Percentiles rank a stretch among this genome's conserved stretches.
Evolutionary conservation across 768 basidiomycete genomes (phyloP).

Genomic region (Suillus hirtellus): DNA sequence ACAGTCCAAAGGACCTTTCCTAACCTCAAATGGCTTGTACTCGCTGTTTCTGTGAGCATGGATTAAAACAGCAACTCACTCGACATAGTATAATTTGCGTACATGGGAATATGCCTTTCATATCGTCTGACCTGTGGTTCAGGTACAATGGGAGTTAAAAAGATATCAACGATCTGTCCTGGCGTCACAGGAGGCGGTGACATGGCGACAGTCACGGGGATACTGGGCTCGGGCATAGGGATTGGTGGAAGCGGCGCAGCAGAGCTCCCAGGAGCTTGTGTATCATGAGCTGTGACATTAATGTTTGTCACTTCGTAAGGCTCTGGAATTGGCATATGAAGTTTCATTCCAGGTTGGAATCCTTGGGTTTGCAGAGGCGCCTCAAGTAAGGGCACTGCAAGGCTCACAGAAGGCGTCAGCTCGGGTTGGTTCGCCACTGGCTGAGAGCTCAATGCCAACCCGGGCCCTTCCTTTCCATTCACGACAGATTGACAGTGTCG

Average conservation of each 20-base stretch:
- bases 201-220: too few species aligned
- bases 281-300: not conserved
- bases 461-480: not conserved
- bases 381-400: not conserved
- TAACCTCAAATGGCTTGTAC: not conserved
- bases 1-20: not conserved
- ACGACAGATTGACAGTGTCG: not conserved
- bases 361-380: constrained; percentile 18
- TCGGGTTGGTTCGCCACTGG: not conserved
- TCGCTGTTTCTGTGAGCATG: not conserved
- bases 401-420: not conserved
- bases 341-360: not conserved
- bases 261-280: not conserved
- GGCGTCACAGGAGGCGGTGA: too few species aligned
- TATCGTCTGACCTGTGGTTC: not conserved
- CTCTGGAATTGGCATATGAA: not conserved
- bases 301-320: not conserved
- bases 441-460: not conserved
- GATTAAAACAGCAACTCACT: not conserved
- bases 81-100: not conserved
- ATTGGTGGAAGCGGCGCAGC: too few species aligned
- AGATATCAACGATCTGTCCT: not conserved
- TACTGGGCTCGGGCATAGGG: too few species aligned
- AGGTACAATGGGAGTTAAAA: not conserved
- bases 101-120: not conserved